These are phyloP conservation scores for Cryptococcus depauperatus DNA, from an alignment of 1,284 basidiomycete species.

Conservation along the genomic window DNA sequence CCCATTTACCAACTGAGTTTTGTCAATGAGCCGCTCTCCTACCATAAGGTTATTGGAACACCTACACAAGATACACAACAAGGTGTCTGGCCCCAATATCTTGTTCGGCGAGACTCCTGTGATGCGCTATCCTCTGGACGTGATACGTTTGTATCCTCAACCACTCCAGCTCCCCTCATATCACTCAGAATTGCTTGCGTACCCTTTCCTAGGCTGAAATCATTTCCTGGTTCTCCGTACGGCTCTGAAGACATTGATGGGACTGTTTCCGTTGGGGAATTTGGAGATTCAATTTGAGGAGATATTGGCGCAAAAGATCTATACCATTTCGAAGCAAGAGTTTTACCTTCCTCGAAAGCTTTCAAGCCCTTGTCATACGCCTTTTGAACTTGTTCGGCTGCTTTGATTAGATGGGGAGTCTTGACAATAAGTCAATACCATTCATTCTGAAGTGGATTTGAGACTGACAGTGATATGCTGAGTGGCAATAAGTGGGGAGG, in stretches of 20 bases:
- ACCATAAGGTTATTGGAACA: not conserved
- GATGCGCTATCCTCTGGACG: too few species aligned
- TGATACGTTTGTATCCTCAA: constrained; percentile 10
- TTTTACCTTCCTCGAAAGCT: constrained; percentile 10
- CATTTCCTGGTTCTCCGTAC: not conserved
- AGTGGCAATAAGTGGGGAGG: constrained; percentile 30
- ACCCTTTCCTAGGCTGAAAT: not conserved
- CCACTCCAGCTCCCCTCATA: constrained; percentile 6
- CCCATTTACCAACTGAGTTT: constrained; percentile 21
- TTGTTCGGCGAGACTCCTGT: constrained; percentile 6
- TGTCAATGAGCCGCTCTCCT: not conserved
- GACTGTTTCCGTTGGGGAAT: not conserved
- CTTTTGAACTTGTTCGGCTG: constrained; percentile 14
- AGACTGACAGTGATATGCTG: constrained; percentile 31
- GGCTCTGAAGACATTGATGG: not conserved
- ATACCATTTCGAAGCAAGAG: constrained; percentile 12
- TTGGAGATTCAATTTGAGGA: not conserved
- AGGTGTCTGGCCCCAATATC: constrained; percentile 18
- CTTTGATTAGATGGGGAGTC: constrained; percentile 18
- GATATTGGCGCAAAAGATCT: constrained; percentile 10
- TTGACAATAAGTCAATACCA: not conserved
- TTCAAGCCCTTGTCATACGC: constrained; percentile 14
- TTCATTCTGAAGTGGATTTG: not conserved
- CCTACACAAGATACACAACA: constrained; percentile 27
- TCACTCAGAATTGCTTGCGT: constrained; percentile 3